Evolutionary conservation across 1,284 basidiomycete genomes (phyloP), one percentile per base, ranked within the genome.

Genomic region (Irpex sp.): DNA sequence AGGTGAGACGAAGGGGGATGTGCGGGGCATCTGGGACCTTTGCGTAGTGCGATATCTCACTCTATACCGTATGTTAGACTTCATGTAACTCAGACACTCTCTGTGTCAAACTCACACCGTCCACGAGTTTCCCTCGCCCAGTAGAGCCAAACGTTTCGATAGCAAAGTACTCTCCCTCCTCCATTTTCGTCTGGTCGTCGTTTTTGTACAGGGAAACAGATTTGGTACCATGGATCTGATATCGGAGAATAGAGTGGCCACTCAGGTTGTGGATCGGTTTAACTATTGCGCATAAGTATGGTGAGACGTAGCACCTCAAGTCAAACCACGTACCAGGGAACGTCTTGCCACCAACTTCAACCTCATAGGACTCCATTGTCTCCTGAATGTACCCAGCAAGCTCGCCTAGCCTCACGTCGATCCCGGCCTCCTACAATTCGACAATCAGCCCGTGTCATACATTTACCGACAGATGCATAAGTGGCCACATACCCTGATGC

Each of bases 121-220:
- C 97, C 13, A 94, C 82, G 15, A 98, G 94, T 55, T 89, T 85
- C 3, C 97, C 97, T 51, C 92, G 84, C 15, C 97, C 97, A 0
- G 97, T 99, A 21, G 92, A 93, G 21, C 97, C 97, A 76, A 99
- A 99, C 0, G 97, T 99, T 78, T 99, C 97, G 67, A 99, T 98
- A 15, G 97, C 97, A 75, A 96, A 99, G 76, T 98, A 97, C 74
- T 99, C 97, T 44, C 96, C 97, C 77, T 99, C 97, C 75, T 99
- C 97, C 97, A 99, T 99, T 79, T 94, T 97, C 19, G 92, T 94
- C 71, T 88, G 85, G 75, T 97, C 94, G 62, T 88, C 84, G 66
- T 93, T 94, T 77, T 92, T 93, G 52, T 98, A 93, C 62, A 98
- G 87, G 54, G 94, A 85, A 0, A 99, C 91, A 0, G 91, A 93